These are phyloP conservation scores for Pseudopyrenochaeta lycopersici DNA, from an alignment of 2,329 filamentous ascomycete genomes.

Conservation along the genomic window DNA sequence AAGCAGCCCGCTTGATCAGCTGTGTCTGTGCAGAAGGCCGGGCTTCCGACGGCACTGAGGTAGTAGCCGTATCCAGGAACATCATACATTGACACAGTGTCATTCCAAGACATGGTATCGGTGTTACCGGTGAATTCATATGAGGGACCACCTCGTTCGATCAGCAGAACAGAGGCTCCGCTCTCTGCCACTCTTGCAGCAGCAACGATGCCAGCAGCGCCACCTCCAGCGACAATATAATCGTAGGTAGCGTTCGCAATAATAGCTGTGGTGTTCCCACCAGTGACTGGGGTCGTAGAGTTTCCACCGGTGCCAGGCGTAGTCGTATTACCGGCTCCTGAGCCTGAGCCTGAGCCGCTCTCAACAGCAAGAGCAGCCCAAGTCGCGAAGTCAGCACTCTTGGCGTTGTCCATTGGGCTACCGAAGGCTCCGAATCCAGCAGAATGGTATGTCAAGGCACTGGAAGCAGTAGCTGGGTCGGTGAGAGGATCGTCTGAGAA, in stretches of 20 bases:
- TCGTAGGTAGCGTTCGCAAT: slow-evolving; percentile 59
- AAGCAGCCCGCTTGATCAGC: slow-evolving; percentile 76
- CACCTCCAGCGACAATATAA: slow-evolving; percentile 70
- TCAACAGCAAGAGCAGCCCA: slow-evolving; percentile 46
- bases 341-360: slow-evolving; percentile 14
- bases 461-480: slow-evolving; percentile 29
- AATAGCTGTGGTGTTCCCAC: slow-evolving; percentile 44
- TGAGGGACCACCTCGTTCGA: slow-evolving; percentile 54
- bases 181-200: slow-evolving; percentile 69
- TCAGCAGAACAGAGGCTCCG: slow-evolving; percentile 69
- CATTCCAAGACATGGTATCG: slow-evolving; percentile 44
- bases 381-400: slow-evolving; percentile 41
- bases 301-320: slow-evolving; percentile 36
- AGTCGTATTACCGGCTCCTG: slow-evolving; percentile 33
- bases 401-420: slow-evolving; percentile 36
- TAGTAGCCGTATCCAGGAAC: slow-evolving; percentile 49
- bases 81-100: slow-evolving; percentile 48
- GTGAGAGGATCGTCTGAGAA: slow-evolving; percentile 35
- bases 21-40: slow-evolving; percentile 67
- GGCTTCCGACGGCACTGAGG: slow-evolving; percentile 38
- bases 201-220: slow-evolving; percentile 67
- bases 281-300: slow-evolving; percentile 28
- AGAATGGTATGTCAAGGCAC: slow-evolving; percentile 40
- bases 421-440: slow-evolving; percentile 47
- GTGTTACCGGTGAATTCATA: slow-evolving; percentile 39